Conservation (phyloP, 805 yeast species). For the Ogataea glucozyma region DNA sequence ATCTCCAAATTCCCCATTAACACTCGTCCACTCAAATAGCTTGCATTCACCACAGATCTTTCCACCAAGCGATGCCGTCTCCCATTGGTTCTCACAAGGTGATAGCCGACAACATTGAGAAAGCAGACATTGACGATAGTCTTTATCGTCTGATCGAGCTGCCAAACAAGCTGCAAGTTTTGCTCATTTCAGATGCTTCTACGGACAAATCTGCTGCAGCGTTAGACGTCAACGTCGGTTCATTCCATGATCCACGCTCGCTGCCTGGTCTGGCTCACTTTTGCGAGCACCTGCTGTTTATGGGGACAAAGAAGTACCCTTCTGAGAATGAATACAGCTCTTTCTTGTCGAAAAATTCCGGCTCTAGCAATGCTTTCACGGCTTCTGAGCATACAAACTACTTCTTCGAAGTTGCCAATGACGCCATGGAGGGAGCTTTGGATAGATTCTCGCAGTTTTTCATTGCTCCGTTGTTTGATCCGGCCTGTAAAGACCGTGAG, state of each 20-base stretch:
- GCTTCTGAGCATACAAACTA: slow-evolving; percentile 87
- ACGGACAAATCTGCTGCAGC: slow-evolving; percentile 81
- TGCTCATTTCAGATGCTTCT: slow-evolving; percentile 65
- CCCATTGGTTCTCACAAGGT: slow-evolving; percentile 11
- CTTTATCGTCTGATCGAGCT: slow-evolving; percentile 65
- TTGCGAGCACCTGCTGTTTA: slow-evolving; percentile 69
- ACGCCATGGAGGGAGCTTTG: slow-evolving; percentile 78
- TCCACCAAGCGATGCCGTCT: background rate
- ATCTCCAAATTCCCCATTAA: too few species aligned
- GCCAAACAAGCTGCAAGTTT: slow-evolving; percentile 56
- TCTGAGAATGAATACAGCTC: slow-evolving; percentile 72
- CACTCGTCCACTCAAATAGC: too few species aligned
- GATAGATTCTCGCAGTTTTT: slow-evolving; percentile 94
- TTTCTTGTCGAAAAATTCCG: slow-evolving; percentile 80
- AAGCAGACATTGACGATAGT: slow-evolving; percentile 70
- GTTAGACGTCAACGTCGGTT: slow-evolving; percentile 74
- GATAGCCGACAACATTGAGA: slow-evolving; percentile 30
- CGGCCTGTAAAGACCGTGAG: slow-evolving; percentile 82
- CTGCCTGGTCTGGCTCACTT: slow-evolving; percentile 81
- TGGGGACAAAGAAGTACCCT: slow-evolving; percentile 80
- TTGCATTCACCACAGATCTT: too few species aligned
- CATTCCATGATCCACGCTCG: slow-evolving; percentile 64
- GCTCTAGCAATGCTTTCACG: slow-evolving; percentile 90
- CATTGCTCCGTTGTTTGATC: slow-evolving; percentile 75
- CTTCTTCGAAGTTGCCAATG: slow-evolving; percentile 79